Base-by-base conservation (phyloP, 805 yeast genomes). In the Myxozyma mucilagina region DNA sequence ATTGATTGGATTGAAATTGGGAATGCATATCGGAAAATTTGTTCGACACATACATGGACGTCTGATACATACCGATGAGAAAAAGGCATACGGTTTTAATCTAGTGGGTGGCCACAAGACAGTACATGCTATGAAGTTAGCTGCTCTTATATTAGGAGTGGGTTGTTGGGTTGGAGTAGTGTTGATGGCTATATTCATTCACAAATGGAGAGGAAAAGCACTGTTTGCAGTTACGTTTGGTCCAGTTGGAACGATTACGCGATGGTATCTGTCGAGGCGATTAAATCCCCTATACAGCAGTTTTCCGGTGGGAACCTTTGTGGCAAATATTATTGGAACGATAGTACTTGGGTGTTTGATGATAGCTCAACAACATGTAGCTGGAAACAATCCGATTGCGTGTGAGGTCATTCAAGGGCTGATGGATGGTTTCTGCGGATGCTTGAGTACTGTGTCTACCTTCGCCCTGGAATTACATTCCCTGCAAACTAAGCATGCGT, bases 281-380 rank as follows among this genome's bases (percentile, higher is more conserved):
- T 45, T 66, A 42, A 68, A 67, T 45, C 56, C 57, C n/a, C 51
- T 50, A 29, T 10, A 8, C 13, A 52, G 55, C 18, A 29, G 58
- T 20, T 68, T 68, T 44, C 68, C 67, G 32, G 53, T 68, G 39
- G 70, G 70, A 1, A 68, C 70, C 4, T 65, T 67, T 42, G 32
- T 59, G 1, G 71, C 69, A 4, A 69, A 69, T 42, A 43, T 67
- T 18, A n/a, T 61, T 10, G 70, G 67, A 9, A 69, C 71, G 54
- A 57, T 24, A 1, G 54, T 49, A 16, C 32, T 56, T 9, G 59
- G 59, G 14, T 56, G 55, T 24, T 34, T 56, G 29, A 11, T 41
- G 34, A 42, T 56, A 10, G 59, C 50, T 4, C 59, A 56, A 34
- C 54, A 49, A 36, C 41, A 45, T 8, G 51, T 44, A 7, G 43